Conservation (phyloP, 192 early-diverging fungal species). For the Coemansia sp. region DNA sequence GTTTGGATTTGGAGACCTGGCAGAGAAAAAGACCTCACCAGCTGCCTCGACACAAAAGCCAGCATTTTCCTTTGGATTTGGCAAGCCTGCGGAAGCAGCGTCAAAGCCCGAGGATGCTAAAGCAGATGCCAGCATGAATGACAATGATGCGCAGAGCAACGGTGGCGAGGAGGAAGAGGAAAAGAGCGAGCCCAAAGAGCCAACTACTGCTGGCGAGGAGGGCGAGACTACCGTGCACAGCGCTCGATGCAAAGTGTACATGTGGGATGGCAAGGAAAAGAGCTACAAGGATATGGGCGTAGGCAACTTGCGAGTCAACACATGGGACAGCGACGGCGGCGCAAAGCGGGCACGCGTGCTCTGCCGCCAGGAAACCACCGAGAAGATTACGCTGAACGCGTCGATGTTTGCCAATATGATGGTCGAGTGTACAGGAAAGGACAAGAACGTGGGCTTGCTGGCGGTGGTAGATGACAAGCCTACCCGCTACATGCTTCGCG, state of each 20-base stretch:
- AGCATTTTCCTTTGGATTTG: conserved; percentile 45
- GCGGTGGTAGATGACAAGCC: conserved; percentile 37
- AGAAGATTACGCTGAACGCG: conserved; percentile 51
- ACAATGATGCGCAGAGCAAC: conserved; percentile 5
- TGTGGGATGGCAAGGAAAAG: conserved; percentile 30
- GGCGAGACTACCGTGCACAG: conserved; percentile 45
- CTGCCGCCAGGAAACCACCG: conserved; percentile 51
- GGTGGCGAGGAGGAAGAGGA: conserved; percentile 2
- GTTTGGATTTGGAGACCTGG: conserved; percentile 26
- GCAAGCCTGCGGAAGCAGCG: conserved; percentile 5
- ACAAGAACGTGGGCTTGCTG: conserved; percentile 44
- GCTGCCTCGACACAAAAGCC: conserved; percentile 15
- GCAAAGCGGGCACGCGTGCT: conserved; percentile 33
- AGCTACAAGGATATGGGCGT: conserved; percentile 49
- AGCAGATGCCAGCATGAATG: neutral
- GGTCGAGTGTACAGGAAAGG: conserved; percentile 26
- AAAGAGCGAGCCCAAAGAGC: conserved; percentile 4
- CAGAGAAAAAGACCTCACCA: neutral
- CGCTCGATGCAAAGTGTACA: conserved; percentile 42
- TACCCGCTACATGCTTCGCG: conserved; percentile 33
- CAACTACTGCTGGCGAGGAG: conserved; percentile 49
- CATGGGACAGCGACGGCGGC: conserved; percentile 11
- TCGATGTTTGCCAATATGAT: conserved; percentile 51
- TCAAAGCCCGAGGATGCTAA: neutral
- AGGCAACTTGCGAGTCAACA: conserved; percentile 44